Percentiles rank a stretch among this genome's conserved stretches.
These are phyloP conservation scores for Botrytis galanthina DNA, from an alignment of 2,329 filamentous ascomycete species.

Conservation along the genomic window DNA sequence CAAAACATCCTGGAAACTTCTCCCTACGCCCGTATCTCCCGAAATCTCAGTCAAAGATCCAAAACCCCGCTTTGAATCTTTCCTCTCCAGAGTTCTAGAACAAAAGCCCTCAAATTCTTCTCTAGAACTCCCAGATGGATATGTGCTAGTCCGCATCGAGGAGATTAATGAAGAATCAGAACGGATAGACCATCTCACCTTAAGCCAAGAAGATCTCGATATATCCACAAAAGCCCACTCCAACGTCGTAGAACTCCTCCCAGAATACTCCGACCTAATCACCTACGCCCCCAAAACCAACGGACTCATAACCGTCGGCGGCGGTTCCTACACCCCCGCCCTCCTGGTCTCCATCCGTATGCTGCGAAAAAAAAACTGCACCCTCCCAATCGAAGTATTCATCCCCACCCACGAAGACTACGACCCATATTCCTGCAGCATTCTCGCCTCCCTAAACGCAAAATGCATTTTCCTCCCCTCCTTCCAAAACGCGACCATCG, in stretches of 20 bases:
- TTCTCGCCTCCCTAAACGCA: slow-evolving; percentile 42
- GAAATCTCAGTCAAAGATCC: not conserved
- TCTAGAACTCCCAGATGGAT: slow-evolving; percentile 8
- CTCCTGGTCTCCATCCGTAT: slow-evolving; percentile 44
- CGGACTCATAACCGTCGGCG: slow-evolving; percentile 46
- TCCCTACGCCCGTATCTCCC: not conserved
- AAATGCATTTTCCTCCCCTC: slow-evolving; percentile 43
- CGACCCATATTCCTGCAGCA: slow-evolving; percentile 41
- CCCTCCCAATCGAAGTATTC: slow-evolving; percentile 45
- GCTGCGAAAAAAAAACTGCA: slow-evolving; percentile 41
- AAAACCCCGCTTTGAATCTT: slow-evolving; percentile 3
- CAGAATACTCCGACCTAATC: slow-evolving; percentile 14
- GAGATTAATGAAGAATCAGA: not conserved
- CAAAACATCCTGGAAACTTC: slow-evolving; percentile 14
- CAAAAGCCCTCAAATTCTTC: not conserved
- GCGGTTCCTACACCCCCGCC: slow-evolving; percentile 40
- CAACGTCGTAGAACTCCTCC: slow-evolving; percentile 3
- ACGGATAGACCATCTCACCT: slow-evolving; percentile 9
- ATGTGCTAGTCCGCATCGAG: slow-evolving; percentile 10
- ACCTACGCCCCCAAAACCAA: slow-evolving; percentile 17
- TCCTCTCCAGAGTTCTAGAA: slow-evolving; percentile 2
- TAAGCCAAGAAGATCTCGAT: slow-evolving; percentile 12
- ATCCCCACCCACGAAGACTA: slow-evolving; percentile 41
- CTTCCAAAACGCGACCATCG: slow-evolving; percentile 36
- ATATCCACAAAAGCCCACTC: slow-evolving; percentile 2